Base-by-base conservation (phyloP, 1,284 basidiomycete genomes). In the Rhodotorula glutinis region DNA sequence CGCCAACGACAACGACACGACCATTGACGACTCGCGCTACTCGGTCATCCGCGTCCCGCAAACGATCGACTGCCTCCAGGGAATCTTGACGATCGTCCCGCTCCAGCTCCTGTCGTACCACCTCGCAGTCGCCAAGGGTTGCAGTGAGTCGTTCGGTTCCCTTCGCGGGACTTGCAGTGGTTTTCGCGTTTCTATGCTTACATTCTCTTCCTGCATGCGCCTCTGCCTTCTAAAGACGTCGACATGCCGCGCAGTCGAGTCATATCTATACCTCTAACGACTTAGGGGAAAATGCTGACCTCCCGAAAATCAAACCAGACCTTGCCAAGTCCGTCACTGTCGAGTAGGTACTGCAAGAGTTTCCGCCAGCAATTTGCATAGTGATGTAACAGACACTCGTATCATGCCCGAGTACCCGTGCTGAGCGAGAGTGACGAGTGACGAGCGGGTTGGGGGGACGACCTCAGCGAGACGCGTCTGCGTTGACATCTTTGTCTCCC, bases 21-120 rank as follows among this genome's bases (percentile, higher is more conserved):
- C 85, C 66, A 88, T 98, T 77, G 75, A 77, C 57, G 82, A 87
- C 59, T 82, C 85, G 38, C 86, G 84, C 73, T 89, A 57, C 54
- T 63, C 63, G n/a, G 68, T 76, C 25, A 75, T 76, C 62, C 70
- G 75, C 30, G 75, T 81, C 1, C 80, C 80, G 1, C 86, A 86
- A 81, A 96, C 95, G 13, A 88, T 96, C 67, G 96, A 98, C 81
- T 93, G 88, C 77, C 82, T 98, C 64, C 96, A 99, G 82, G 96
- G 96, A 57, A 80, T 99, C 72, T 81, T 99, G 80, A 98, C 98
- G 81, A 91, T 99, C 80, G 89, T 98, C 71, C 95, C 96, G 52
- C 84, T 98, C 70, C 96, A 99, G 80, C 83, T 98, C 67, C 85
- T 99, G 69, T 92, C 90, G 70, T 99, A 99, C 82, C 94, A 98